Evolutionary conservation across 768 basidiomycete species (phyloP).

Genomic region (Agaricus bisporus): DNA sequence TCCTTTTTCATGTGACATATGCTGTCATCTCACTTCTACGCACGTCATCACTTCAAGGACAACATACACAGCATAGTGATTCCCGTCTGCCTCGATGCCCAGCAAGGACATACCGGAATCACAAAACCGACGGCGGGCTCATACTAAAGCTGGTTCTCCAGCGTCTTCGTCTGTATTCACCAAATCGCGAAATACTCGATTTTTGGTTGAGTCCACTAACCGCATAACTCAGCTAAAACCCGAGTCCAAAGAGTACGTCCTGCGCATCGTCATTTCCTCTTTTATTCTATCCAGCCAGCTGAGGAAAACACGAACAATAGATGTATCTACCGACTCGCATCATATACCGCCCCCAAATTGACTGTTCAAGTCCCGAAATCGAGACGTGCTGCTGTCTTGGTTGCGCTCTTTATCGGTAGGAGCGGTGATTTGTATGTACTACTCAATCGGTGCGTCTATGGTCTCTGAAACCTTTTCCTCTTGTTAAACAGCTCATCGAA

Average conservation of each 20-base stretch:
- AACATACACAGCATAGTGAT: no score
- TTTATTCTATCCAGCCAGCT: neutral
- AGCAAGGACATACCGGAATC: neutral
- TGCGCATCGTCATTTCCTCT: neutral
- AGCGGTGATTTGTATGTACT: conserved; percentile 81
- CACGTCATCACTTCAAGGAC: neutral
- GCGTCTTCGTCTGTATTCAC: conserved; percentile 15
- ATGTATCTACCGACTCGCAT: conserved; percentile 50
- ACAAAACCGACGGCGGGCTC: conserved; percentile 2
- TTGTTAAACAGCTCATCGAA: neutral
- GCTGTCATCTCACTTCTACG: neutral
- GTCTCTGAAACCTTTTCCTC: neutral
- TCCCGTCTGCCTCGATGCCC: neutral
- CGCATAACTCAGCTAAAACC: conserved; percentile 42
- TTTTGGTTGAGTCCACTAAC: conserved; percentile 24
- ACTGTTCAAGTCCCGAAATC: conserved; percentile 46
- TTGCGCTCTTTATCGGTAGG: conserved; percentile 81
- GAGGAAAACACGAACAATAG: conserved; percentile 22
- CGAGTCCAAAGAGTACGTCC: conserved; percentile 42
- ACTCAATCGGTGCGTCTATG: conserved; percentile 60
- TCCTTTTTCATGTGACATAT: conserved; percentile 2
- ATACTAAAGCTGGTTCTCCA: conserved; percentile 1
- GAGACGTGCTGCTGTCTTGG: conserved; percentile 68
- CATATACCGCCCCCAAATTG: conserved; percentile 38
- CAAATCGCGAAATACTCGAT: conserved; percentile 40